Conservation (phyloP, 331 rosid species). For the Telfairia occidentalis region DNA sequence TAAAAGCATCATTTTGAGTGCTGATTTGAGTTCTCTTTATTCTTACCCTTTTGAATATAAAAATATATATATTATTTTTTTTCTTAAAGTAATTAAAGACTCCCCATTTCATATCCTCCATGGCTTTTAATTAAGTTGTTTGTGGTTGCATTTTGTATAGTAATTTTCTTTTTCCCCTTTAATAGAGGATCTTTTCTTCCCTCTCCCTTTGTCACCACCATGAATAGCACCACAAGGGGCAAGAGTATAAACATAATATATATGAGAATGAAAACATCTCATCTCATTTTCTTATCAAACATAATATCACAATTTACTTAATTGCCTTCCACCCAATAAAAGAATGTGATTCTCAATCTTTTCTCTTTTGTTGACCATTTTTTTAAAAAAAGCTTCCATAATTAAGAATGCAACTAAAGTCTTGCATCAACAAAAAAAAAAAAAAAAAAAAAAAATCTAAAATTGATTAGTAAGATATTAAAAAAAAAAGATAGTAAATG, state of each 20-base stretch:
- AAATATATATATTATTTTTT: background rate
- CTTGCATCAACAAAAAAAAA: background rate
- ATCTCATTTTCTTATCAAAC: conserved; percentile 7
- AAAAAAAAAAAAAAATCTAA: background rate
- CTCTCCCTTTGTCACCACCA: conserved; percentile 3
- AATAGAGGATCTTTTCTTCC: background rate
- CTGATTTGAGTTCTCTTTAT: background rate
- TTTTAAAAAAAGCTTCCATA: background rate
- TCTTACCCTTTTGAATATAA: background rate
- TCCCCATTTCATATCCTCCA: conserved; percentile 1
- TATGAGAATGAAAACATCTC: background rate
- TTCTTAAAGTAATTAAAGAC: background rate
- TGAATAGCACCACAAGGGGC: background rate
- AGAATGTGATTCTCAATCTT: conserved; percentile 11
- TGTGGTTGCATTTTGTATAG: background rate
- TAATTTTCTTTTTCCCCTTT: background rate
- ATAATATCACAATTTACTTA: background rate
- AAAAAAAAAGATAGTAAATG: background rate
- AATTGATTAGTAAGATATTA: background rate
- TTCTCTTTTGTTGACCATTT: conserved; percentile 4
- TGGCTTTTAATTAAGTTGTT: background rate
- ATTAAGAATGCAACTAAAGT: background rate
- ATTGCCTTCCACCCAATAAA: conserved; percentile 7
- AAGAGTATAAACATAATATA: background rate
- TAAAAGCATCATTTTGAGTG: background rate